Percentiles rank a stretch among this genome's conserved stretches.
Conservation (phyloP, 352 stramenopile species). For the Halophytophthora polymorphica region DNA sequence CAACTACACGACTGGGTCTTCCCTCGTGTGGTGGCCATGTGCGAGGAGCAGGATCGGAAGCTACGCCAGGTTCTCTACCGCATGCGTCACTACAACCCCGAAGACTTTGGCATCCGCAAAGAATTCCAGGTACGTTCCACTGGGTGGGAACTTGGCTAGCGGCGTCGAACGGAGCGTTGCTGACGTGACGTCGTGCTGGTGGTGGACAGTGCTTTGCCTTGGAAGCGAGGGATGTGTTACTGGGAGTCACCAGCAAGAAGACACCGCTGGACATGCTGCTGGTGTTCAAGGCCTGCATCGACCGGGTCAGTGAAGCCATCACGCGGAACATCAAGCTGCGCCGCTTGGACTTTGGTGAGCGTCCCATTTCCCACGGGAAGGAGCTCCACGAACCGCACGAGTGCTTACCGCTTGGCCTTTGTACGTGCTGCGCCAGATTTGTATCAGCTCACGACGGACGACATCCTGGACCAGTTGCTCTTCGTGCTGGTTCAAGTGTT, state of each 20-base stretch:
- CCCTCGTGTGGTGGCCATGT: slow-evolving; percentile 41
- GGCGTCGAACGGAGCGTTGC: too few relatives aligned
- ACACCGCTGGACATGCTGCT: slow-evolving; percentile 78
- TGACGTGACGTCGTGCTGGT: neutral
- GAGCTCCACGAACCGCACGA: neutral
- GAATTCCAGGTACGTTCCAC: slow-evolving; percentile 55
- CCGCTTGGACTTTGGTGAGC: slow-evolving; percentile 46
- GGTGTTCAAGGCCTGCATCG: slow-evolving; percentile 63
- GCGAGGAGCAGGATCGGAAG: slow-evolving; percentile 41
- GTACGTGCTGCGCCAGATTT: slow-evolving; percentile 22
- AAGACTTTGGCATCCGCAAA: slow-evolving; percentile 64
- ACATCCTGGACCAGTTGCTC: slow-evolving; percentile 77
- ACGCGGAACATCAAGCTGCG: slow-evolving; percentile 51
- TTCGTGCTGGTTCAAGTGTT: slow-evolving; percentile 61
- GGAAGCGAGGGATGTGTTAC: slow-evolving; percentile 38
- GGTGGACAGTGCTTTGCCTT: slow-evolving; percentile 33
- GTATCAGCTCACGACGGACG: slow-evolving; percentile 71
- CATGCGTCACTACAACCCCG: slow-evolving; percentile 59
- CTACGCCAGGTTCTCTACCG: slow-evolving; percentile 38
- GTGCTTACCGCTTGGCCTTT: neutral
- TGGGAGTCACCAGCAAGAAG: slow-evolving; percentile 36
- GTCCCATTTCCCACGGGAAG: neutral
- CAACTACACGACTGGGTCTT: slow-evolving; percentile 61
- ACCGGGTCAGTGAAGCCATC: slow-evolving; percentile 55
- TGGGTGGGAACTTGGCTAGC: neutral